Percentiles rank a stretch among this genome's conserved stretches.
Conservation (phyloP, 257 asterid species). For the Handroanthus guayacan region DNA sequence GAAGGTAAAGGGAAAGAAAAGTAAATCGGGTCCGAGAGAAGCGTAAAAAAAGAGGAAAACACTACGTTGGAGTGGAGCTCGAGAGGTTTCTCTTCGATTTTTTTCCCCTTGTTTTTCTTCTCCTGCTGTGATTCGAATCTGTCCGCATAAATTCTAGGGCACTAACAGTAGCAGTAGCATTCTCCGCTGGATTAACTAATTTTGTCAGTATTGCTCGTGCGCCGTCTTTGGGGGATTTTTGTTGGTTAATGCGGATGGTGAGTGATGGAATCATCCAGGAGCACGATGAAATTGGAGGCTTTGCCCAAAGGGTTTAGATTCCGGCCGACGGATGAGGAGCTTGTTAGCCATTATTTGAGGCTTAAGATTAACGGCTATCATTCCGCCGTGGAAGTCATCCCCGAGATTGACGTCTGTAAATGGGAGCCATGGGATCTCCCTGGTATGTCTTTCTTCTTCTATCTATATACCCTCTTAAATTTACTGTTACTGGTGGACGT, state of each 20-base stretch:
- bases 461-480: not conserved
- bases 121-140: slow-evolving; percentile 10
- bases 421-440: slow-evolving; percentile 98
- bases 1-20: slow-evolving; percentile 34
- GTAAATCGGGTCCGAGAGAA: slow-evolving; percentile 35
- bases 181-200: not conserved
- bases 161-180: not conserved
- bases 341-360: slow-evolving; percentile 66
- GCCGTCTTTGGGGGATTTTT: slow-evolving; percentile 3
- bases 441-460: slow-evolving; percentile 44
- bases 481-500: no score
- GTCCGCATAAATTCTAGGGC: slow-evolving; percentile 21
- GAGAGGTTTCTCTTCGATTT: slow-evolving; percentile 14
- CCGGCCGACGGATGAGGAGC: slow-evolving; percentile 84
- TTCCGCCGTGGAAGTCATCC: slow-evolving; percentile 68
- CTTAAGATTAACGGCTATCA: slow-evolving; percentile 77
- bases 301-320: slow-evolving; percentile 82
- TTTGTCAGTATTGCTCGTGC: not conserved
- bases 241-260: slow-evolving; percentile 26
- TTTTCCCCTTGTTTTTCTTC: no score
- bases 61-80: slow-evolving; percentile 27
- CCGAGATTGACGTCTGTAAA: slow-evolving; percentile 84
- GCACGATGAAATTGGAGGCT: slow-evolving; percentile 50
- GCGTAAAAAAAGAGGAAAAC: slow-evolving; percentile 1
- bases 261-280: slow-evolving; percentile 30